phyloP scores from a whole-genome alignment of 805 yeast species.

The Kurtzmaniella fragi region DNA sequence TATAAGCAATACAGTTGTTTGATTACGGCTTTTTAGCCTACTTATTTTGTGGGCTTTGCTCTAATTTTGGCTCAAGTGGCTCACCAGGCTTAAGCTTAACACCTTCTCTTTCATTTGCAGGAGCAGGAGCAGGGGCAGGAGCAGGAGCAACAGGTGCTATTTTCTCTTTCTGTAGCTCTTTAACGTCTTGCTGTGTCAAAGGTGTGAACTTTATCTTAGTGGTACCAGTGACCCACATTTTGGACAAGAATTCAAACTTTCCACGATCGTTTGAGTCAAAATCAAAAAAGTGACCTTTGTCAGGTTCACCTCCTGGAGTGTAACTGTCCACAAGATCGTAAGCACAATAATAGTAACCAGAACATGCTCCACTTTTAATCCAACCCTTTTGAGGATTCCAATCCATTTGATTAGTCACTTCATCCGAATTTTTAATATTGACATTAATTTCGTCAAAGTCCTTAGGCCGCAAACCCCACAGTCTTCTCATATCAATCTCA shows the following conservation, averaged over 20 bases:
- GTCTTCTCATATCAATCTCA: constrained; percentile 12
- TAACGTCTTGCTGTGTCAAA: neutral
- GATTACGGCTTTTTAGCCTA: no score
- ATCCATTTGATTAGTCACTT: constrained; percentile 9
- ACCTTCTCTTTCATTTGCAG: neutral
- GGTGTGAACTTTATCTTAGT: constrained; percentile 3
- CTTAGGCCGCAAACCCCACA: constrained; percentile 18
- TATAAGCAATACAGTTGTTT: no score
- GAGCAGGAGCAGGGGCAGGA: neutral
- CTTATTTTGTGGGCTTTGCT: no score
- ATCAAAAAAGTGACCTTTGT: constrained; percentile 19
- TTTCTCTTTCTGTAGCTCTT: neutral
- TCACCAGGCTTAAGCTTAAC: neutral
- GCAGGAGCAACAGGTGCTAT: neutral
- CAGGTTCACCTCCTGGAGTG: constrained; percentile 3
- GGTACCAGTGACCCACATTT: constrained; percentile 29
- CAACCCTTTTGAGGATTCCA: constrained; percentile 40
- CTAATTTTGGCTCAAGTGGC: constrained; percentile 1
- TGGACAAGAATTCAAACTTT: constrained; percentile 26
- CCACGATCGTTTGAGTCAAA: constrained; percentile 12
- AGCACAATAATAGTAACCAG: constrained; percentile 37
- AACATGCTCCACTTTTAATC: constrained; percentile 31
- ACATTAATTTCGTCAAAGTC: constrained; percentile 29
- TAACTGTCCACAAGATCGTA: constrained; percentile 23
- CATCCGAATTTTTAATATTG: constrained; percentile 8